Percentiles rank a stretch among this genome's conserved stretches.
Conservation (phyloP, 257 asterid species). For the Agastache rugosa region DNA sequence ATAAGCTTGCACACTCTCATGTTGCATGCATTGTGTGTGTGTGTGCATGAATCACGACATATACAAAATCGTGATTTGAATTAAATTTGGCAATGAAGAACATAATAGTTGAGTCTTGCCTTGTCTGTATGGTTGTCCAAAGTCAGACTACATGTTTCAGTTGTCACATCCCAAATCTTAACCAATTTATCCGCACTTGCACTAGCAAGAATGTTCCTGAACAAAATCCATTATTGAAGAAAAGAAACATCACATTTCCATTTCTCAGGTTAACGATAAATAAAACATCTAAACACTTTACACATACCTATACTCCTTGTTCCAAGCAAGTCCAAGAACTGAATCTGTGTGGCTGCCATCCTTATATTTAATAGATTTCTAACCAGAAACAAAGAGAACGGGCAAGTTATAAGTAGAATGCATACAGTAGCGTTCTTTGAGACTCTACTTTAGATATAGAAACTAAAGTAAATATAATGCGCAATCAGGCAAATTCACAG, state of each 20-base stretch:
- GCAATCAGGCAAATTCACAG: slow-evolving; percentile 9
- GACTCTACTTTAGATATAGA: not conserved
- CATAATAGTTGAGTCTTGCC: slow-evolving; percentile 45
- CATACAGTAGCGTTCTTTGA: not conserved
- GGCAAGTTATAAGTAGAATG: slow-evolving; percentile 19
- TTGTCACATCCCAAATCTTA: slow-evolving; percentile 86
- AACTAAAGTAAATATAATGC: not conserved
- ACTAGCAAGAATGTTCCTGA: slow-evolving; percentile 90
- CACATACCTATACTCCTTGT: slow-evolving; percentile 77
- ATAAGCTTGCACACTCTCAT: not conserved
- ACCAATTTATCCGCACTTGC: slow-evolving; percentile 93
- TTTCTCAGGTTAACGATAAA: not conserved
- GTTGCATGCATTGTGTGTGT: not conserved
- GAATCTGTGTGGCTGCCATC: slow-evolving; percentile 87
- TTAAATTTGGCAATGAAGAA: slow-evolving; percentile 18
- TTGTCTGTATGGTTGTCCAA: slow-evolving; percentile 87
- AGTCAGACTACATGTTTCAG: slow-evolving; percentile 71
- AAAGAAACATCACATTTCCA: slow-evolving; percentile 2
- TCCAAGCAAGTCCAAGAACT: slow-evolving; percentile 97
- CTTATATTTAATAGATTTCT: slow-evolving; percentile 78
- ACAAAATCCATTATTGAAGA: slow-evolving; percentile 26
- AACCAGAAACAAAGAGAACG: slow-evolving; percentile 21
- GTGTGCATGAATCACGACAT: not conserved
- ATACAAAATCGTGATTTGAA: slow-evolving; percentile 8
- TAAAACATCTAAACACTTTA: slow-evolving; percentile 16